phyloP scores from a whole-genome alignment of 129 eudicot species.

The Chrysanthemum makinoi region DNA sequence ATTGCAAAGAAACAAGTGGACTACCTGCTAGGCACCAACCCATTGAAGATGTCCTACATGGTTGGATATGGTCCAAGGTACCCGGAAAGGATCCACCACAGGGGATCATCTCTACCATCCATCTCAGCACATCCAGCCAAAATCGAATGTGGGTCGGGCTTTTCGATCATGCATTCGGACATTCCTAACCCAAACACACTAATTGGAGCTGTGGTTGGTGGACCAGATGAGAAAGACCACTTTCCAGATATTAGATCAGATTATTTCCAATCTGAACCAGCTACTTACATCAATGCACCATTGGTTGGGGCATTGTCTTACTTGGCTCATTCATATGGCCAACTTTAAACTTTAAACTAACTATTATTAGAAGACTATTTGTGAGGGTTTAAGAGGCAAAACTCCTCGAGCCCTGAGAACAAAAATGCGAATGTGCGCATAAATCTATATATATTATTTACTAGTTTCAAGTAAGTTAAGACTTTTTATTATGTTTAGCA shows the following conservation, averaged over 20 bases:
- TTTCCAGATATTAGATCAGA: slow-evolving; percentile 89
- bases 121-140: slow-evolving; percentile 67
- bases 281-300: slow-evolving; percentile 94
- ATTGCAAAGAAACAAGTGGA: slow-evolving; percentile 96
- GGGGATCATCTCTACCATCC: slow-evolving; percentile 94
- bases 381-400: slow-evolving; percentile 20
- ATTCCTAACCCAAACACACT: slow-evolving; percentile 79
- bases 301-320: slow-evolving; percentile 90
- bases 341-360: slow-evolving; percentile 40
- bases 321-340: slow-evolving; percentile 96
- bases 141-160: slow-evolving; percentile 81
- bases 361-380: background rate
- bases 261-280: slow-evolving; percentile 93
- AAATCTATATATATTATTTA: slow-evolving; percentile 22
- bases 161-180: slow-evolving; percentile 58
- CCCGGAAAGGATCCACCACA: slow-evolving; percentile 94
- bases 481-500: slow-evolving; percentile 19
- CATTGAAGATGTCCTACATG: slow-evolving; percentile 89
- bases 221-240: slow-evolving; percentile 78
- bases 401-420: slow-evolving; percentile 38
- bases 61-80: slow-evolving; percentile 91
- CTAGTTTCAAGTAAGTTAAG: slow-evolving; percentile 14
- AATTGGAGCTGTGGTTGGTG: slow-evolving; percentile 89
- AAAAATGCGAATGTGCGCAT: slow-evolving; percentile 20
- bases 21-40: slow-evolving; percentile 80